Base-by-base conservation (phyloP, 331 rosid genomes). In the Phaseolus coccineus region DNA sequence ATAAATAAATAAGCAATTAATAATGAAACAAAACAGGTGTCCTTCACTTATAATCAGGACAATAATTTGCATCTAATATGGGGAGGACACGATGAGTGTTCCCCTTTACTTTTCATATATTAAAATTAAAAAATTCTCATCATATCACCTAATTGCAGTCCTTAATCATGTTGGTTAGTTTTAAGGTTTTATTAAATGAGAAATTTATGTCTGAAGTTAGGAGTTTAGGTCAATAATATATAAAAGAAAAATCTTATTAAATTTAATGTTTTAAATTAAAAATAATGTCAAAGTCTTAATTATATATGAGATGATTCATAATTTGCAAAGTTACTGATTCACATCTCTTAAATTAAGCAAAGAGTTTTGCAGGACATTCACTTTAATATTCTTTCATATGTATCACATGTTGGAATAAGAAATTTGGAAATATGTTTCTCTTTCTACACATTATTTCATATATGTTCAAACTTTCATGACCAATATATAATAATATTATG, bases 321-420 rank as follows among this genome's bases (percentile, higher is more conserved):
- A 19, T 19, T 19, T 19, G 22, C 22, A 19, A 19, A 19, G 22
- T 19, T 19, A 19, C 22, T 19, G 22, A 19, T 19, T 19, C 22
- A 19, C 22, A 19, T 19, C 22, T 19, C 22, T 19, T 19, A 19
- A 19, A 19, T 19, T 19, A 19, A 19, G 22, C 22, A 19, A 19
- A 19, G 22, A 19, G 22, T 19, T 19, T 19, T 19, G 22, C 22
- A 19, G 22, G 22, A 19, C 22, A 19, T 19, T 19, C 22, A 19
- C 22, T 19, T 19, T 19, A 19, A 19, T 19, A 19, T 19, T 19
- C 22, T 19, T 50, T 13, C 64, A 8, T 51, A 50, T 22, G 28
- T 28, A 59, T 59, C 73, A 79, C 73, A 48, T 33, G 57, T 57
- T 70, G 14, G 6, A 33, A 69, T 28, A 12, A 44, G 27, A 44